phyloP scores from a whole-genome alignment of 768 basidiomycete genomes.

The Lepiota venenata region DNA sequence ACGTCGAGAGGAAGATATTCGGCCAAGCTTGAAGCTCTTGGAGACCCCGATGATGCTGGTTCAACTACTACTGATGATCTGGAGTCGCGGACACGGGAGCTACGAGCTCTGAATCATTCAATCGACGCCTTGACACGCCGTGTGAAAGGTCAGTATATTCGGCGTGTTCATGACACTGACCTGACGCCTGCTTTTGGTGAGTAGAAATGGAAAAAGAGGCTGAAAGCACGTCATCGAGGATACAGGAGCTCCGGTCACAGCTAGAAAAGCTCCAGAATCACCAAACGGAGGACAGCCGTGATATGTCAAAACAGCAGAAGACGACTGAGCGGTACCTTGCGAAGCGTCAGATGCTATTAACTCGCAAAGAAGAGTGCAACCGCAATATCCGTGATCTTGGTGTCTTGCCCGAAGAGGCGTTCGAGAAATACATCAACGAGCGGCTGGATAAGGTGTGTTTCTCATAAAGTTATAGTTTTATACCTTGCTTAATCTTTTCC shows the following conservation, averaged over 20 bases:
- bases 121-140: constrained; percentile 64
- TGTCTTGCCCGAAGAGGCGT: constrained; percentile 95
- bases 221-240: constrained; percentile 55
- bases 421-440: constrained; percentile 88
- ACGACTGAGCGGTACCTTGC: constrained; percentile 92
- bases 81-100: constrained; percentile 64
- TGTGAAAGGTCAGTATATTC: constrained; percentile 46
- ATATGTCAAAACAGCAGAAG: constrained; percentile 91
- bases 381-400: constrained; percentile 95
- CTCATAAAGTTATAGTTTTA: not conserved
- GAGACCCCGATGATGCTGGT: constrained; percentile 51
- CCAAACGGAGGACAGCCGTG: constrained; percentile 83
- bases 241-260: constrained; percentile 62
- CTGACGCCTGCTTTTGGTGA: not conserved
- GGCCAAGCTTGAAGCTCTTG: constrained; percentile 74
- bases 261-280: constrained; percentile 78
- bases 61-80: constrained; percentile 63
- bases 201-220: constrained; percentile 70
- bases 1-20: constrained; percentile 76
- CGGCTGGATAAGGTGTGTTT: constrained; percentile 78
- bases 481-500: not conserved
- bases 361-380: constrained; percentile 91
- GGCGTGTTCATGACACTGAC: not conserved
- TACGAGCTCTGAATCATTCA: constrained; percentile 60
- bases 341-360: constrained; percentile 81